Evolutionary conservation across 2,329 filamentous ascomycete genomes (phyloP).

Genomic region (Diplodia scrobiculata): DNA sequence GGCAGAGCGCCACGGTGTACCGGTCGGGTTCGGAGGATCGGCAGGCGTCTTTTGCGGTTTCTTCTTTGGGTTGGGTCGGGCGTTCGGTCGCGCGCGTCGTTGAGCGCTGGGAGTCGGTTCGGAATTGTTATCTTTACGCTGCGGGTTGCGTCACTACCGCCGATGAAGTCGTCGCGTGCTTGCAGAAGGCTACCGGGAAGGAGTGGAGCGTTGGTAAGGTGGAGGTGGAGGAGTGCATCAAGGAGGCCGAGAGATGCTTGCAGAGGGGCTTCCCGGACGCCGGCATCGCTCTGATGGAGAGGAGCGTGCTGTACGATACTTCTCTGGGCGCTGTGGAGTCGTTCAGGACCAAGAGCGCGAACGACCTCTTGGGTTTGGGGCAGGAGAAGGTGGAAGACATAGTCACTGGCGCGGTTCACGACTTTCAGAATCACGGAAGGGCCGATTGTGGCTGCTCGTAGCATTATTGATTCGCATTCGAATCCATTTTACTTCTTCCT

Average conservation of each 20-base stretch:
- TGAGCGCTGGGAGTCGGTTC: conserved; percentile 38
- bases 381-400: conserved; percentile 40
- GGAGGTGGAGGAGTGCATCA: conserved; percentile 41
- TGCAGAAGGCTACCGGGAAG: conserved; percentile 37
- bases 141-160: conserved; percentile 40
- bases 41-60: conserved; percentile 38
- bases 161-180: conserved; percentile 39
- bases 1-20: conserved; percentile 46
- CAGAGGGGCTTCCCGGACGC: conserved; percentile 44
- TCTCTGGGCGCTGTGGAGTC: conserved; percentile 33
- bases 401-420: conserved; percentile 36
- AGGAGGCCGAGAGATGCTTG: conserved; percentile 42
- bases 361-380: conserved; percentile 39
- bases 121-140: conserved; percentile 44
- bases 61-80: conserved; percentile 41
- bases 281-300: conserved; percentile 45
- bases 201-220: conserved; percentile 40
- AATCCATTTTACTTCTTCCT: background rate
- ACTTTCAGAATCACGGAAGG: conserved; percentile 28
- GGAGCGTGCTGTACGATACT: conserved; percentile 44
- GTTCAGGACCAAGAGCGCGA: conserved; percentile 39
- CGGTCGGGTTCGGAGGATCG: conserved; percentile 39
- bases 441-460: conserved; percentile 42
- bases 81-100: conserved; percentile 37
- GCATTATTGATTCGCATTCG: background rate